Evolutionary conservation across 2,329 filamentous ascomycete genomes (phyloP).

Genomic region (Aspergillus awamori): DNA sequence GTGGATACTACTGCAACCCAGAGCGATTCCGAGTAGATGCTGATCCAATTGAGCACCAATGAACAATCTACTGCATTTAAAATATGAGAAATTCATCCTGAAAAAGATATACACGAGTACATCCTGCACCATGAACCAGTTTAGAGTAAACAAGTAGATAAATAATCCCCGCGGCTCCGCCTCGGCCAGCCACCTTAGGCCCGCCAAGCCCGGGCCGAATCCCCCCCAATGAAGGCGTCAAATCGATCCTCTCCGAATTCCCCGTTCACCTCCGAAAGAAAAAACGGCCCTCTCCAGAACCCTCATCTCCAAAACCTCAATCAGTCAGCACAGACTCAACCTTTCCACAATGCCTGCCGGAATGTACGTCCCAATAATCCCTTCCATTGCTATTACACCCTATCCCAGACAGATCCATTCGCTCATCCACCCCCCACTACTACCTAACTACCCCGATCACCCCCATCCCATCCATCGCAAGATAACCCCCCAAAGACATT

Average conservation of each 20-base stretch:
- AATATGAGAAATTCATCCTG: too few species aligned
- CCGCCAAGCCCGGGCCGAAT: slow-evolving; percentile 8
- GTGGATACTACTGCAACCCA: too few species aligned
- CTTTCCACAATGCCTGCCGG: slow-evolving; percentile 18
- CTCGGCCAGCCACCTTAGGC: background rate
- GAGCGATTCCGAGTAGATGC: too few species aligned
- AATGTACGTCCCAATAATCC: slow-evolving; percentile 18
- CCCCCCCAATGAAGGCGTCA: too few species aligned
- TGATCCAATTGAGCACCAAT: too few species aligned
- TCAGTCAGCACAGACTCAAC: background rate
- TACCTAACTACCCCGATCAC: background rate
- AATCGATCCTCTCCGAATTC: background rate
- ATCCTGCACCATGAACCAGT: too few species aligned
- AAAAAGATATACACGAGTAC: too few species aligned
- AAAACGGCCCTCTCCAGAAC: background rate
- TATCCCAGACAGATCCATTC: background rate
- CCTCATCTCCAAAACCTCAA: background rate
- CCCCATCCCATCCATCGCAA: background rate
- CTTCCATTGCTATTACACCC: too few species aligned
- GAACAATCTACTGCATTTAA: too few species aligned
- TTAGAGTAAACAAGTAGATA: background rate
- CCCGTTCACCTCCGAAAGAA: background rate
- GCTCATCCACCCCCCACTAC: background rate
- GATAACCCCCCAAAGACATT: background rate
- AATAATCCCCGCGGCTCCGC: background rate